Percentiles rank a stretch among this genome's conserved stretches.
phyloP scores from a whole-genome alignment of 345 rosid genomes.

The Rhizophora mangle region DNA sequence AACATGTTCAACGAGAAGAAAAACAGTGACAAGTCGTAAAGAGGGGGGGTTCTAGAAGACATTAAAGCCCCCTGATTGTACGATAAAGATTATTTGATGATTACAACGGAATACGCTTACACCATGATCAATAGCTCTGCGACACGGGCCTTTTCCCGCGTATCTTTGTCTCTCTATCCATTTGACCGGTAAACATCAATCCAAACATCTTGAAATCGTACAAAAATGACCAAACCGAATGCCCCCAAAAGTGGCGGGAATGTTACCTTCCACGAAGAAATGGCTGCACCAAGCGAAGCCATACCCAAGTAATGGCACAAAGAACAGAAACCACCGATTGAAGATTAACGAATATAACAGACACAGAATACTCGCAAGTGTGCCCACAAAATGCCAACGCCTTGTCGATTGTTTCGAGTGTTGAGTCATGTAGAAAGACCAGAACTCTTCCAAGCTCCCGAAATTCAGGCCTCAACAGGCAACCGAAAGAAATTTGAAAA shows the following conservation, averaged over 20 bases:
- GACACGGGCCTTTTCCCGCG: conserved; percentile 88
- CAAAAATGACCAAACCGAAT: conserved; percentile 79
- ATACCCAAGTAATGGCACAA: conserved; percentile 72
- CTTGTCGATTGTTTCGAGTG: conserved; percentile 88
- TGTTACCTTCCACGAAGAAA: conserved; percentile 88
- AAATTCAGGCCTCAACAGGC: conserved; percentile 55
- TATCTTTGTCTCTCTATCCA: conserved; percentile 95
- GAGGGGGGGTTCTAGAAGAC: neutral
- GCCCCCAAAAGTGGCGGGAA: conserved; percentile 78
- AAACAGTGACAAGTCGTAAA: neutral
- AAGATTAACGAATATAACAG: conserved; percentile 52
- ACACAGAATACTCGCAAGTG: conserved; percentile 45
- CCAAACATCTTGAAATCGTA: conserved; percentile 95
- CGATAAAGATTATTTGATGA: neutral
- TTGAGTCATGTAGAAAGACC: conserved; percentile 84
- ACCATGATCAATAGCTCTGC: conserved; percentile 44
- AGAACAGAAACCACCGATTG: conserved; percentile 52
- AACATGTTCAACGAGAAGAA: neutral
- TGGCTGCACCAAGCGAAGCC: conserved; percentile 95
- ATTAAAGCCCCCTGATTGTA: neutral
- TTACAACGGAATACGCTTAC: neutral
- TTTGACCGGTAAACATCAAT: conserved; percentile 81
- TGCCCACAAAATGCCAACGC: conserved; percentile 82
- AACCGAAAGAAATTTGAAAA: neutral
- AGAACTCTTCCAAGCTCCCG: conserved; percentile 88